Evolutionary conservation across 108 stramenopile species (phyloP), one percentile per base, ranked within the genome.

Genomic region (Fistulifera solaris): DNA sequence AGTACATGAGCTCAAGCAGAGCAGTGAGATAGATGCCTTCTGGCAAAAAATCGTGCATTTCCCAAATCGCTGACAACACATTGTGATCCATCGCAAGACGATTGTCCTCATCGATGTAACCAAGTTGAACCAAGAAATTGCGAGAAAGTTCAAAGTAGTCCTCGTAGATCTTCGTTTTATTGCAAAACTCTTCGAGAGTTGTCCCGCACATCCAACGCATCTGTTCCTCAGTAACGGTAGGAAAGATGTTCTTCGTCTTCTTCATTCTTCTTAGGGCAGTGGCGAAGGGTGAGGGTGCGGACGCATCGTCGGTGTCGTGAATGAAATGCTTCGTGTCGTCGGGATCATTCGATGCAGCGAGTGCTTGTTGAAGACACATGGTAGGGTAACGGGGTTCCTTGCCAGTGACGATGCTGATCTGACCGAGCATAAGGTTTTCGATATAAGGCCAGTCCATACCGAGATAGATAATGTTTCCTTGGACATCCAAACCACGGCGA

Each of bases 401-500:
- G 58, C 98, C 98, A 21, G 81, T 85, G 38, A 99, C 94, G 14
- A 90, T 78, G 27, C 90, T 90, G 57, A 99, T 94, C 62, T 85
- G 89, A 27, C 96, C 98, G 46, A 97, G 80, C 96, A 99, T 97
- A n/a, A 99, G 76, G 54, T 90, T 94, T 64, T 96, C 90, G 64
- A 99, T 95, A 67, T 89, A 86, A 15, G 84, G 71, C 93, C 94
- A 94, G 19, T 94, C 78, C 93, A 98, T 95, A 58, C 94, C 94
- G 51, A 95, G 77, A 76, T 98, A 99, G 50, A 99, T 69, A 21
- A 99, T 75, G 66, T 98, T 97, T 41, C 98, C 98, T 76, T 99
- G 96, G n/a, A 93, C 94, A 69, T 99, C 98, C 81, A 99, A 89
- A 54, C 98, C 98, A 63, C 98, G 85, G 28, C 98, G 94, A 27